Evolutionary conservation across 768 basidiomycete genomes (phyloP).

Genomic region (Solioccasus polychromus): DNA sequence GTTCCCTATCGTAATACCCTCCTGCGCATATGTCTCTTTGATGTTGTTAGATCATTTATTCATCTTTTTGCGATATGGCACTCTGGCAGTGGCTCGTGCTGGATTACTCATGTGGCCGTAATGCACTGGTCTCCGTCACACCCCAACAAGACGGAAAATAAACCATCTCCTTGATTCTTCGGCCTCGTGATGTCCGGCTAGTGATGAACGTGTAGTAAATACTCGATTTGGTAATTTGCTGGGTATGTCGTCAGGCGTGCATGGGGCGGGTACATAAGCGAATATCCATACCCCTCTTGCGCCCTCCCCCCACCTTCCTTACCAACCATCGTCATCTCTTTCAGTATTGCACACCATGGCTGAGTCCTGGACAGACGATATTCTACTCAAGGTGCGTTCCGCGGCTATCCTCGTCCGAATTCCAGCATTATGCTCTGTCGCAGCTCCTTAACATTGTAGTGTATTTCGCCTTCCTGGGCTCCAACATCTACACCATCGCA

Average conservation of each 20-base stretch:
- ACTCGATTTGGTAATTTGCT: slow-evolving; percentile 10
- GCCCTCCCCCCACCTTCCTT: slow-evolving; percentile 9
- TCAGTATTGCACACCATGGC: slow-evolving; percentile 41
- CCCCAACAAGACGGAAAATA: slow-evolving; percentile 64
- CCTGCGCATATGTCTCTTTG: slow-evolving; percentile 19
- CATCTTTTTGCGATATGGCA: slow-evolving; percentile 1
- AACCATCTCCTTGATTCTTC: too few relatives aligned
- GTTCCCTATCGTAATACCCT: slow-evolving; percentile 28
- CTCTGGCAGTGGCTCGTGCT: too few relatives aligned
- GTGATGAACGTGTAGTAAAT: neutral
- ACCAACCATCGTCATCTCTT: neutral
- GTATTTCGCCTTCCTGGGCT: slow-evolving; percentile 85
- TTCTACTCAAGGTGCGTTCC: slow-evolving; percentile 68
- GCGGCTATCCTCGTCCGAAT: neutral
- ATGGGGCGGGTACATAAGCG: slow-evolving; percentile 27
- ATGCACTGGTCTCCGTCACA: too few relatives aligned
- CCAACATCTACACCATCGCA: slow-evolving; percentile 84
- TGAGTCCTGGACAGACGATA: slow-evolving; percentile 71
- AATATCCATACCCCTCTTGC: slow-evolving; percentile 18
- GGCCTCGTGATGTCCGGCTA: too few relatives aligned
- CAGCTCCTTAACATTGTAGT: slow-evolving; percentile 78
- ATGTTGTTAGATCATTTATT: slow-evolving; percentile 18
- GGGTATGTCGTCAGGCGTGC: slow-evolving; percentile 22
- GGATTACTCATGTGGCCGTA: too few relatives aligned
- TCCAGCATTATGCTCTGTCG: neutral